A percentile compares a stretch with the other conserved stretches of the same genome.
These are phyloP conservation scores for Neoboletus brunneissimus DNA, from an alignment of 768 basidiomycete species.

Conservation along the genomic window DNA sequence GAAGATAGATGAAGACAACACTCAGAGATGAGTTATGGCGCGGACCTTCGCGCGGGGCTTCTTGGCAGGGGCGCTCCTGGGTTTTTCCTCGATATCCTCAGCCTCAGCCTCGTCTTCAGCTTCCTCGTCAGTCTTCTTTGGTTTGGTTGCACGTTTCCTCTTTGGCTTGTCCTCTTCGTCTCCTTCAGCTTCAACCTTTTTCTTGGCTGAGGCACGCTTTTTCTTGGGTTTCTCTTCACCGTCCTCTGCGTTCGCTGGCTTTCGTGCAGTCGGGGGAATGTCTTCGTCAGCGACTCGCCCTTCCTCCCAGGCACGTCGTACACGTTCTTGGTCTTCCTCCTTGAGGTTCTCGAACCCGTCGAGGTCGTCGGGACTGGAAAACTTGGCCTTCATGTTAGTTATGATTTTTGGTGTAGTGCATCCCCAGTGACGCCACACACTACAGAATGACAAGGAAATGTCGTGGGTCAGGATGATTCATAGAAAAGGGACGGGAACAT, in stretches of 20 bases:
- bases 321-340: constrained; percentile 65
- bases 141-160: constrained; percentile 31
- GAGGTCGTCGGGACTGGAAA: constrained; percentile 60
- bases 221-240: constrained; percentile 58
- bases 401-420: constrained; percentile 72
- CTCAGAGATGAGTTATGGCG: constrained; percentile 9
- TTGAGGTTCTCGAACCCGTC: constrained; percentile 82
- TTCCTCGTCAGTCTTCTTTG: constrained; percentile 35
- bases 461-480: not conserved
- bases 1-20: constrained; percentile 13
- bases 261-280: constrained; percentile 70
- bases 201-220: constrained; percentile 39
- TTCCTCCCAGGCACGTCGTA: constrained; percentile 70
- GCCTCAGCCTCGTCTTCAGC: constrained; percentile 32
- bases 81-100: constrained; percentile 25
- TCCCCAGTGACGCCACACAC: constrained; percentile 90
- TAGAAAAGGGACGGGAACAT: constrained; percentile 21
- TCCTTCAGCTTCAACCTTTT: constrained; percentile 32
- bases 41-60: constrained; percentile 39
- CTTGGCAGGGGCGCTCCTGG: constrained; percentile 34
- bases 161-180: constrained; percentile 39
- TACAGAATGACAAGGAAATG: constrained; percentile 24
- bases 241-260: constrained; percentile 41
- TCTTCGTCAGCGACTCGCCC: constrained; percentile 83
- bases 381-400: constrained; percentile 62